These are phyloP conservation scores for Huntiella savannae DNA, from an alignment of 2,329 filamentous ascomycete genomes.

Conservation along the genomic window DNA sequence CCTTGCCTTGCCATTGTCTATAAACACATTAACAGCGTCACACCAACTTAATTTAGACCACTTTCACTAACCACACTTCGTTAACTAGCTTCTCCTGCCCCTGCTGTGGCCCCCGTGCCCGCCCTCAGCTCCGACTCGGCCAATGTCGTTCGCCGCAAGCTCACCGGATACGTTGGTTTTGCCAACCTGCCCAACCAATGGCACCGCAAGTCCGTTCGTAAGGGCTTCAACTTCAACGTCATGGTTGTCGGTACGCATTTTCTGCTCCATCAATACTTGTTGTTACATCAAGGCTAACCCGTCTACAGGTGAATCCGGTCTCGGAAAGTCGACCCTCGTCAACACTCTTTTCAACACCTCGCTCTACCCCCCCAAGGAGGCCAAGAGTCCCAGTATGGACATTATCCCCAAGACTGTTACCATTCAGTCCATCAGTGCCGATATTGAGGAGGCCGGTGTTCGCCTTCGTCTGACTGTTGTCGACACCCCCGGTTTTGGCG, in stretches of 20 bases:
- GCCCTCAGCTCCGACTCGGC: conserved; percentile 43
- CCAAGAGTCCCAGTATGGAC: conserved; percentile 89
- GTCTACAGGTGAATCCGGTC: conserved; percentile 75
- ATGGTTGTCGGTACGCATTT: conserved; percentile 93
- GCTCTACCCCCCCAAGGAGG: conserved; percentile 95
- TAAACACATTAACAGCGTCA: background rate
- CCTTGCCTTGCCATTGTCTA: background rate
- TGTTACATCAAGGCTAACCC: background rate
- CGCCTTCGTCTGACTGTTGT: conserved; percentile 91
- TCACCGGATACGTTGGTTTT: conserved; percentile 96
- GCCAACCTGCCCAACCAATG: conserved; percentile 98
- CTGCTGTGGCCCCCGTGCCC: conserved; percentile 19
- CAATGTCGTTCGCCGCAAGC: conserved; percentile 95
- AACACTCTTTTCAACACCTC: conserved; percentile 99
- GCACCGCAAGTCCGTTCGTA: conserved; percentile 99
- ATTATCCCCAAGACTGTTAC: conserved; percentile 96
- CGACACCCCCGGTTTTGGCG: conserved; percentile 92
- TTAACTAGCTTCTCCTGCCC: conserved; percentile 11
- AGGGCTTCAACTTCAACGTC: conserved; percentile 99
- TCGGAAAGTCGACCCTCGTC: conserved; percentile 96
- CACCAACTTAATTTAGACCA: background rate
- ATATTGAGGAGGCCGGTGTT: conserved; percentile 97
- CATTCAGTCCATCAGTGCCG: conserved; percentile 85
- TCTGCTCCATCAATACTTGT: background rate
- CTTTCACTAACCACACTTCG: conserved; percentile 3